Evolutionary conservation across 169 alveolate genomes (phyloP).

Genomic region (Plasmodium ovale): DNA sequence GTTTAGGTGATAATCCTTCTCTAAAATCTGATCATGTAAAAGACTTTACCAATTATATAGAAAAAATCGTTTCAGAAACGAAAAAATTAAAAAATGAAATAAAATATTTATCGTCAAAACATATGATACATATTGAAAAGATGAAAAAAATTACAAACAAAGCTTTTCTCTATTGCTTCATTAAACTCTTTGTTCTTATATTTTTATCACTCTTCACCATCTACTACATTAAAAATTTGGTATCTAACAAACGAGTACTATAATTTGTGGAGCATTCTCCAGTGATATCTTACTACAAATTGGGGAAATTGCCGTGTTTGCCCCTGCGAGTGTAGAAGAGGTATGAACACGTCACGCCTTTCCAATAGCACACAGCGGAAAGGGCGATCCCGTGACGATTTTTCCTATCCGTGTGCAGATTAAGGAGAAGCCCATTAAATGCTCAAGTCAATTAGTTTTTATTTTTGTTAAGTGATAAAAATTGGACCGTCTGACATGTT

Average conservation of each 20-base stretch:
- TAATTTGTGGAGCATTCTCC: too few species aligned
- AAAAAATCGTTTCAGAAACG: slow-evolving; percentile 46
- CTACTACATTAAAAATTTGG: slow-evolving; percentile 66
- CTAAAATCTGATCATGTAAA: slow-evolving; percentile 60
- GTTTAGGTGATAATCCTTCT: slow-evolving; percentile 68
- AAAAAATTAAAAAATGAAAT: slow-evolving; percentile 68
- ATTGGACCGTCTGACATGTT: too few species aligned
- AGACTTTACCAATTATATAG: slow-evolving; percentile 61
- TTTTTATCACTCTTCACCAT: slow-evolving; percentile 63
- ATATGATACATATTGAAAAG: slow-evolving; percentile 59
- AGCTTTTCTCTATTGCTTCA: slow-evolving; percentile 67
- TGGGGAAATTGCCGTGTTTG: not conserved
- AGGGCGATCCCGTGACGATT: too few species aligned
- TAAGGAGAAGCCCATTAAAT: too few species aligned
- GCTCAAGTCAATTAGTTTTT: too few species aligned
- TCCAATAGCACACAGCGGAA: too few species aligned
- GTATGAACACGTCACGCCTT: not conserved
- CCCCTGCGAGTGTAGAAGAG: not conserved
- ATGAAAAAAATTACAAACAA: slow-evolving; percentile 72
- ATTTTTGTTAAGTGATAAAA: too few species aligned
- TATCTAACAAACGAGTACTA: slow-evolving; percentile 69
- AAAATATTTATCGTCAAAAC: slow-evolving; percentile 71
- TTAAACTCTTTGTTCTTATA: slow-evolving; percentile 67
- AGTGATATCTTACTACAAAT: not conserved
- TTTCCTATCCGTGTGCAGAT: too few species aligned